Base-by-base conservation (phyloP, 306 rosid genomes). In the Ormosia semicastrata region DNA sequence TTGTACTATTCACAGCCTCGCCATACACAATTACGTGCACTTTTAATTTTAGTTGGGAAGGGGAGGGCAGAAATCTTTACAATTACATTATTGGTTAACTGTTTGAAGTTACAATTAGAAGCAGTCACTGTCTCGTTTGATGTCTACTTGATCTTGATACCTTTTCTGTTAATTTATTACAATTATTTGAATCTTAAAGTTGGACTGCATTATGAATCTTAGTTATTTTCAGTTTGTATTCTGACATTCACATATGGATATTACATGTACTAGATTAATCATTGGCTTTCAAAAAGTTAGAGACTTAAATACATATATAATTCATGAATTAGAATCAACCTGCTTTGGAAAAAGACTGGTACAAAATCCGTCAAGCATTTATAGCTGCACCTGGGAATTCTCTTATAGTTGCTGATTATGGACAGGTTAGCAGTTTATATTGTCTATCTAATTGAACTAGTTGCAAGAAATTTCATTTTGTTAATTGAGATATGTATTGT, bases 321-420 rank as follows among this genome's bases (percentile, higher is more conserved):
- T 75, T 77, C 53, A 60, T 78, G 67, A 57, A 75, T 78, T 83
- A 95, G 98, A 95, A 95, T 89, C 98, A 95, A 88, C 98, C 98
- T 70, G 98, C 98, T 83, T 82, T 95, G 83, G 98, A 95, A 86
- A 95, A 95, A 81, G 98, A 95, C 77, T 91, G 98, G 62, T 95
- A 95, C 87, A 95, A 95, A 86, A 95, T 95, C 84, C 97, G 98
- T 47, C 91, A 93, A 87, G 98, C 98, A 73, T 95, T 95, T 81
- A 85, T 95, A 62, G 97, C 98, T 78, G 86, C 95, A 40, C 98
- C 97, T 7, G 97, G 98, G 63, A 93, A 93, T 80, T 93, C 97
- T 58, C 97, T 95, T 66, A 88, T 95, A 71, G 98, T 93, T 87
- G 98, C 98, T 73, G 98, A 95, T 86, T 95, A 93, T 74, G 98